Conservation (phyloP, 164 flowering plant species). For the Piper longum region DNA sequence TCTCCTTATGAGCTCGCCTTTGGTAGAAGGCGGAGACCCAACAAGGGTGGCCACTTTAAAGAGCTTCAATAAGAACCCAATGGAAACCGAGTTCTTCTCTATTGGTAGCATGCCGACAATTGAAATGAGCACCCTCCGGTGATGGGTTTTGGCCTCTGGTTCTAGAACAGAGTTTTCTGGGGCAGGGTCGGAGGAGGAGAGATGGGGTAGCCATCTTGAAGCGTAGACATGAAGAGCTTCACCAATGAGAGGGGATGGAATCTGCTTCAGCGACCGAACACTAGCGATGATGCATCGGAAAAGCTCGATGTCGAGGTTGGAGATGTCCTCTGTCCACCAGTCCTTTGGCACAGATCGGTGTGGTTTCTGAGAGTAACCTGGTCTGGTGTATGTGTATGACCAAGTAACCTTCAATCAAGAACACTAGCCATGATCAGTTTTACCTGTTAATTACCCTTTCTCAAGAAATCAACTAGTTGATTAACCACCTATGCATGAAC, state of each 20-base stretch:
- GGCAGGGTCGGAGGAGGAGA: constrained; percentile 12
- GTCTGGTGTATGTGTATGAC: constrained; percentile 86
- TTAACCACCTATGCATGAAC: not conserved
- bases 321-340: constrained; percentile 96
- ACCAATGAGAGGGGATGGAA: constrained; percentile 67
- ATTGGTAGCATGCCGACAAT: constrained; percentile 68
- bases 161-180: constrained; percentile 23
- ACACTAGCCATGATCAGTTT: not conserved
- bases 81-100: constrained; percentile 54
- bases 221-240: constrained; percentile 91
- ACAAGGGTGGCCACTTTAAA: constrained; percentile 36
- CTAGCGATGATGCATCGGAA: constrained; percentile 47
- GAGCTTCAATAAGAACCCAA: constrained; percentile 60
- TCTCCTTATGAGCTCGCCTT: constrained; percentile 50
- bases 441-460: not conserved
- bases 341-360: constrained; percentile 61
- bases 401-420: constrained; percentile 50
- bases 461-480: too few species aligned
- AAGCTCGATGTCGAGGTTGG: constrained; percentile 53
- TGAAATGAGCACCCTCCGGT: constrained; percentile 36
- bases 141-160: constrained; percentile 16
- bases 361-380: constrained; percentile 42
- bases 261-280: constrained; percentile 30
- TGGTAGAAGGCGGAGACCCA: constrained; percentile 39
- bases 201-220: constrained; percentile 47